Percentiles rank a stretch among this genome's conserved stretches.
phyloP scores from a whole-genome alignment of 495 filamentous ascomycete species.

The Daldinia grandis region DNA sequence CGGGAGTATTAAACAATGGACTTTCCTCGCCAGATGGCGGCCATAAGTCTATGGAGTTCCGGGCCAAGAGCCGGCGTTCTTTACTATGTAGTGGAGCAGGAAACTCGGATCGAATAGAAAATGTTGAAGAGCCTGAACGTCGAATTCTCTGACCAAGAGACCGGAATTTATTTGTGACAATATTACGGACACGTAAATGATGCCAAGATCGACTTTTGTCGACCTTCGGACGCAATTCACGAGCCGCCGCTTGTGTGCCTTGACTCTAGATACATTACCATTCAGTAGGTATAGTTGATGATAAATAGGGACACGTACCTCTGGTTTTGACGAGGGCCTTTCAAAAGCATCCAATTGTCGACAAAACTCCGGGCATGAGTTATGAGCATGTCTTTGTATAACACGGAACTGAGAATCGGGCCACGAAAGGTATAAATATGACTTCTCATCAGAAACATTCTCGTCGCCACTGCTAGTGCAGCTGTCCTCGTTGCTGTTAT shows the following conservation, averaged over 20 bases:
- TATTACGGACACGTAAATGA: constrained; percentile 35
- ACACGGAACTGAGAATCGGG: constrained; percentile 22
- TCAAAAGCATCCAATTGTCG: constrained; percentile 25
- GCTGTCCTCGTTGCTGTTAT: neutral
- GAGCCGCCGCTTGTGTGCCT: constrained; percentile 7
- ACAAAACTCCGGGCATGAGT: constrained; percentile 43
- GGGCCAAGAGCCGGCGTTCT: constrained; percentile 42
- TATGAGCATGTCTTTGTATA: constrained; percentile 13
- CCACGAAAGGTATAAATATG: constrained; percentile 19
- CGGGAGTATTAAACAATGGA: constrained; percentile 44
- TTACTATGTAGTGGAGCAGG: constrained; percentile 33
- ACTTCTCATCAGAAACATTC: constrained; percentile 5
- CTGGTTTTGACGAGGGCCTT: constrained; percentile 7
- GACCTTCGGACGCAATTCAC: constrained; percentile 24
- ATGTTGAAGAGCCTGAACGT: constrained; percentile 37
- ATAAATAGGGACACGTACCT: neutral
- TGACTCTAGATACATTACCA: constrained; percentile 1
- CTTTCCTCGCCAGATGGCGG: constrained; percentile 42
- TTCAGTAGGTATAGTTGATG: neutral
- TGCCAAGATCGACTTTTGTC: constrained; percentile 24
- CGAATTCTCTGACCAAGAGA: constrained; percentile 39
- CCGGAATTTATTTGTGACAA: constrained; percentile 46
- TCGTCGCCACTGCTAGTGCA: constrained; percentile 7
- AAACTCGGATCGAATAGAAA: constrained; percentile 39
- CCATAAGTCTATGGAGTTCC: constrained; percentile 41